A percentile compares a stretch with the other conserved stretches of the same genome.
Conservation (phyloP, 2,329 filamentous ascomycete species). For the Nigrospora sphaerica region DNA sequence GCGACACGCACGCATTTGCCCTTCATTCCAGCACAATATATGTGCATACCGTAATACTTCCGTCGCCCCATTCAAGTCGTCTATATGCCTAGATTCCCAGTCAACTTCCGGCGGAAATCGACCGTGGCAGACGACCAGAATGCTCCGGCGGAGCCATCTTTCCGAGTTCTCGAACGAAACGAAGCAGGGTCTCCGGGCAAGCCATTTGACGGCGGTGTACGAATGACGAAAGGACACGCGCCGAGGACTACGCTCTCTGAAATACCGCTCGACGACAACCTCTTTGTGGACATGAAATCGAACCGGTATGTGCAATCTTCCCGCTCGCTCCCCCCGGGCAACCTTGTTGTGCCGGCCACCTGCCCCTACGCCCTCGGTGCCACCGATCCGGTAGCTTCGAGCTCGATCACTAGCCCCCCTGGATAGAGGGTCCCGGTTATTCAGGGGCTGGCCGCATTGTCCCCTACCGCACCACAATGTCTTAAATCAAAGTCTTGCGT, state of each 20-base stretch:
- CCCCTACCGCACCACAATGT: neutral
- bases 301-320: slow-evolving; percentile 39
- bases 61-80: slow-evolving; percentile 8
- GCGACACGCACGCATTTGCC: neutral
- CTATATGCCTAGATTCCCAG: slow-evolving; percentile 58
- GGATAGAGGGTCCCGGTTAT: neutral
- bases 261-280: slow-evolving; percentile 40
- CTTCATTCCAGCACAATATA: slow-evolving; percentile 10
- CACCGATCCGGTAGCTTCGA: neutral
- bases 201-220: slow-evolving; percentile 43
- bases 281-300: slow-evolving; percentile 51
- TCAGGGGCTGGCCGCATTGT: neutral
- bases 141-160: slow-evolving; percentile 44
- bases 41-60: slow-evolving; percentile 12
- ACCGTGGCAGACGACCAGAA: slow-evolving; percentile 48
- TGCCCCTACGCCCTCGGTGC: neutral
- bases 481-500: neutral
- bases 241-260: slow-evolving; percentile 32
- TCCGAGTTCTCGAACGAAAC: slow-evolving; percentile 50
- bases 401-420: neutral
- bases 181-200: slow-evolving; percentile 33
- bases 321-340: neutral
- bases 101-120: slow-evolving; percentile 54
- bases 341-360: too few species aligned
- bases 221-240: slow-evolving; percentile 30